These are phyloP conservation scores for Cutaneotrichosporon sp. DNA, from an alignment of 1,284 basidiomycete genomes.

Conservation along the genomic window DNA sequence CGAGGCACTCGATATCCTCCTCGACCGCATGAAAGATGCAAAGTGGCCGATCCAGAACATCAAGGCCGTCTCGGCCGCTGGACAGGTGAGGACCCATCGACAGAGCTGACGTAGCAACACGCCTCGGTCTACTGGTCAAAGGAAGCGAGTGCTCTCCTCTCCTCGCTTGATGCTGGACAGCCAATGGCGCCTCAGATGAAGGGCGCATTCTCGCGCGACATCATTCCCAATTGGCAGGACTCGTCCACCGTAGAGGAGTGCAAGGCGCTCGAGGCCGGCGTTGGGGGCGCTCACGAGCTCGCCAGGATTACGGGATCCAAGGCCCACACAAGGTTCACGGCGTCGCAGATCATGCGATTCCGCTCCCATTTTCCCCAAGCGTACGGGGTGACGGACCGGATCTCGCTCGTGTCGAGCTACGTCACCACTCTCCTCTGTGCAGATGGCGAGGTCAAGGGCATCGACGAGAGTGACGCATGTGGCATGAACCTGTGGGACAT, in stretches of 20 bases:
- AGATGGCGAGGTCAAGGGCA: slow-evolving; percentile 53
- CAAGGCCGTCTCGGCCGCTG: slow-evolving; percentile 44
- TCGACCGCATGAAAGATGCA: slow-evolving; percentile 65
- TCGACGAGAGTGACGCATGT: slow-evolving; percentile 66
- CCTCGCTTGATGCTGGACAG: slow-evolving; percentile 59
- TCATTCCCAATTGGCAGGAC: slow-evolving; percentile 89
- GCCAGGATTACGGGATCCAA: slow-evolving; percentile 76
- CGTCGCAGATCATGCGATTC: slow-evolving; percentile 77
- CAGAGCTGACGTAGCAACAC: slow-evolving; percentile 67
- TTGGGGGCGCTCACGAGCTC: slow-evolving; percentile 67
- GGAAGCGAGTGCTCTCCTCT: slow-evolving; percentile 60
- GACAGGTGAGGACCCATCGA: slow-evolving; percentile 34
- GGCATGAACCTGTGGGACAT: slow-evolving; percentile 80
- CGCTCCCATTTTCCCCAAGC: slow-evolving; percentile 61
- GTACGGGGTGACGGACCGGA: slow-evolving; percentile 67
- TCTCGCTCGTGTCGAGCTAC: slow-evolving; percentile 81
- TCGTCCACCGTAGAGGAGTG: slow-evolving; percentile 79
- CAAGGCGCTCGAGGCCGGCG: slow-evolving; percentile 62
- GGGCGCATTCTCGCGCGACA: slow-evolving; percentile 66
- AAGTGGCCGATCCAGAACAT: slow-evolving; percentile 48
- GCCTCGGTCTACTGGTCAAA: slow-evolving; percentile 83
- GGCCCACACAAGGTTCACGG: slow-evolving; percentile 86
- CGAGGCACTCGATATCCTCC: slow-evolving; percentile 76
- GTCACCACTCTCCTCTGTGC: slow-evolving; percentile 71
- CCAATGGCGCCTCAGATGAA: slow-evolving; percentile 56